These are phyloP conservation scores for Uronychia binucleata DNA, from an alignment of 73 alveolate genomes.

Conservation along the genomic window DNA sequence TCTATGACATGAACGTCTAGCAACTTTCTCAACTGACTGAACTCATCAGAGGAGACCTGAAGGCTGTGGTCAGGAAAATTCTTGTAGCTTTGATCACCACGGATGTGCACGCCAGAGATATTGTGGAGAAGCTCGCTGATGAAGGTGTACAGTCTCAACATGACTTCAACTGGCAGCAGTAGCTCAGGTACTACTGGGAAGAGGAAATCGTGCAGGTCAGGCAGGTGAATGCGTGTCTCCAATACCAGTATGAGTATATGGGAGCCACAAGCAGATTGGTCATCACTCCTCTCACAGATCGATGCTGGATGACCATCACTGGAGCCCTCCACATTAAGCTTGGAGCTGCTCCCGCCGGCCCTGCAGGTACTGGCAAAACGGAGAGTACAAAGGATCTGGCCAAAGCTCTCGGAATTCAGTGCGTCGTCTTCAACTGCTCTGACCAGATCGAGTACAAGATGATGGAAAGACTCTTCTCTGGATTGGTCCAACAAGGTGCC, in stretches of 20 bases:
- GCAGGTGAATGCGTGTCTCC: conserved; percentile 77
- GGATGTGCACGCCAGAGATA: conserved; percentile 94
- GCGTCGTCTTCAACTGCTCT: conserved; percentile 99
- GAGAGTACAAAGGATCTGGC: conserved; percentile 99
- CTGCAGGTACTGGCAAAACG: conserved; percentile 99
- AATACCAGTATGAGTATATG: conserved; percentile 94
- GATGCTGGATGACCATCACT: conserved; percentile 96
- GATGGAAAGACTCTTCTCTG: conserved; percentile 95
- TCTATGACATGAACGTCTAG: conserved; percentile 48
- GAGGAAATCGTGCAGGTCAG: conserved; percentile 79
- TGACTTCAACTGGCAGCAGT: conserved; percentile 83
- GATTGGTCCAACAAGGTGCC: conserved; percentile 96
- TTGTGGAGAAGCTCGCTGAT: conserved; percentile 54
- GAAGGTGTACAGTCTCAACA: conserved; percentile 49
- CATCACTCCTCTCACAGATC: conserved; percentile 96
- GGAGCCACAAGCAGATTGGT: conserved; percentile 96
- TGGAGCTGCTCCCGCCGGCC: conserved; percentile 99
- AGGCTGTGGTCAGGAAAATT: conserved; percentile 77
- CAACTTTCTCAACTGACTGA: conserved; percentile 53
- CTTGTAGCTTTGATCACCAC: conserved; percentile 94
- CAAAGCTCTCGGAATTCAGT: conserved; percentile 98
- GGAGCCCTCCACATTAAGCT: conserved; percentile 94
- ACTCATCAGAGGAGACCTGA: conserved; percentile 88
- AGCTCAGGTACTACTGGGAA: conserved; percentile 94
- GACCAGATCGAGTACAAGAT: conserved; percentile 95